Percentiles rank a stretch among this genome's conserved stretches.
phyloP scores from a whole-genome alignment of 2,329 filamentous ascomycete species.

The Pestalotiopsis sp. region DNA sequence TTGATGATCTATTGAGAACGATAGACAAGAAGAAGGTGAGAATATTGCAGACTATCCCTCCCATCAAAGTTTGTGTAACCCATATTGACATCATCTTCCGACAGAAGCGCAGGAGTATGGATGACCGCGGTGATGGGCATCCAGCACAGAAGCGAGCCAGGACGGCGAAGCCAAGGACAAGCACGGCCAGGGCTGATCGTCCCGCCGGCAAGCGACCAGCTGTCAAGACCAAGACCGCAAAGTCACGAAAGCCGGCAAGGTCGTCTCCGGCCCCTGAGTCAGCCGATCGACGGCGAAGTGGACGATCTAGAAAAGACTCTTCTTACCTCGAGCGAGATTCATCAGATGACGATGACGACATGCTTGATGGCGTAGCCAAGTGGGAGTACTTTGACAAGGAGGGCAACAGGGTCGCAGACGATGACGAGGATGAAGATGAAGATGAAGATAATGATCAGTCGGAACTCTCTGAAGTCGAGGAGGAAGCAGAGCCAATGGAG shows the following conservation, averaged over 20 bases:
- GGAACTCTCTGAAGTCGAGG: constrained; percentile 27
- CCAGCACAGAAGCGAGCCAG: constrained; percentile 44
- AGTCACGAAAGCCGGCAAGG: constrained; percentile 28
- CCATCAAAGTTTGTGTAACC: not conserved
- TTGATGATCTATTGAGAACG: constrained; percentile 68
- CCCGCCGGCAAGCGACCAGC: constrained; percentile 27
- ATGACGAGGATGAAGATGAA: constrained; percentile 27
- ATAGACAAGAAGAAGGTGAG: constrained; percentile 74
- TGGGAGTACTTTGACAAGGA: constrained; percentile 55
- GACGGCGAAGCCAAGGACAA: constrained; percentile 31
- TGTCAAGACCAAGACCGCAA: constrained; percentile 27
- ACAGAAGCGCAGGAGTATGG: constrained; percentile 60
- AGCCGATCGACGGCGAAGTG: constrained; percentile 57
- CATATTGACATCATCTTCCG: constrained; percentile 26
- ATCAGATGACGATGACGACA: constrained; percentile 62
- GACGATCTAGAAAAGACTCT: constrained; percentile 50
- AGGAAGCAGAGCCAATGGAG: constrained; percentile 18
- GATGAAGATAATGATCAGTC: constrained; percentile 21
- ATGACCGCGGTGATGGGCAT: constrained; percentile 51
- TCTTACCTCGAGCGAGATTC: constrained; percentile 60
- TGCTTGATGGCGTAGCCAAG: constrained; percentile 61
- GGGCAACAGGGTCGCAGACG: constrained; percentile 32
- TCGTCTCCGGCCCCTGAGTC: constrained; percentile 35
- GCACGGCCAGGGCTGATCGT: constrained; percentile 36
- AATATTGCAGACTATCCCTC: not conserved